These are phyloP conservation scores for Pseudoperonospora humuli DNA, from an alignment of 352 stramenopile species.

Conservation along the genomic window DNA sequence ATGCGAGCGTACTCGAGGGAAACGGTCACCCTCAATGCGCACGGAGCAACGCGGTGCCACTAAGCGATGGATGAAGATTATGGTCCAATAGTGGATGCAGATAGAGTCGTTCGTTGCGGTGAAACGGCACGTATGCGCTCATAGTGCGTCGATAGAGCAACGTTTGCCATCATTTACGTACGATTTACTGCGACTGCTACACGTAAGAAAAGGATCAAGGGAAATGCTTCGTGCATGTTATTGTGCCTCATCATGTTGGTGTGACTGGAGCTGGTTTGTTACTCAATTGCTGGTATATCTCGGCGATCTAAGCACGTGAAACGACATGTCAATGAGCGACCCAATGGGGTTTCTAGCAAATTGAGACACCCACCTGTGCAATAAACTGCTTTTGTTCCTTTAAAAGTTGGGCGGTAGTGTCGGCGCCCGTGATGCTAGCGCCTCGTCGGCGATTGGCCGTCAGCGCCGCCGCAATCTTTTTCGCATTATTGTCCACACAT, in stretches of 20 bases:
- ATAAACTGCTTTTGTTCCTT: constrained; percentile 52
- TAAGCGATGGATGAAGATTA: no score
- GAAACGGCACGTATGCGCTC: no score
- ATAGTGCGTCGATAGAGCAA: no score
- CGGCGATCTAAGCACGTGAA: constrained; percentile 24
- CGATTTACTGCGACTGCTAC: no score
- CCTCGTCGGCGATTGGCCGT: constrained; percentile 28
- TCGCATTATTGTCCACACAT: constrained; percentile 57
- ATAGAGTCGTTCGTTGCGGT: no score
- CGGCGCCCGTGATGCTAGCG: constrained; percentile 8
- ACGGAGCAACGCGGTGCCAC: no score
- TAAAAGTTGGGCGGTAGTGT: constrained; percentile 43
- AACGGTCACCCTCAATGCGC: no score
- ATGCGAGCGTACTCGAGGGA: constrained; percentile 23
- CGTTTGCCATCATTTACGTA: no score
- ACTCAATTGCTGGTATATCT: constrained; percentile 33
- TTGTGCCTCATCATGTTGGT: not conserved
- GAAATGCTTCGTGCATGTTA: no score
- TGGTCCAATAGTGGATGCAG: no score
- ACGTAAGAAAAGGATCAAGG: no score
- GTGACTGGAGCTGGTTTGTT: constrained; percentile 12
- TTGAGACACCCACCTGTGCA: constrained; percentile 15
- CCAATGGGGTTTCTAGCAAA: not conserved
- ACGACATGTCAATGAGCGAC: not conserved
- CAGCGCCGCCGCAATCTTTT: constrained; percentile 56